phyloP scores from a whole-genome alignment of 2,329 filamentous ascomycete species.

The Penicillium glabrum region DNA sequence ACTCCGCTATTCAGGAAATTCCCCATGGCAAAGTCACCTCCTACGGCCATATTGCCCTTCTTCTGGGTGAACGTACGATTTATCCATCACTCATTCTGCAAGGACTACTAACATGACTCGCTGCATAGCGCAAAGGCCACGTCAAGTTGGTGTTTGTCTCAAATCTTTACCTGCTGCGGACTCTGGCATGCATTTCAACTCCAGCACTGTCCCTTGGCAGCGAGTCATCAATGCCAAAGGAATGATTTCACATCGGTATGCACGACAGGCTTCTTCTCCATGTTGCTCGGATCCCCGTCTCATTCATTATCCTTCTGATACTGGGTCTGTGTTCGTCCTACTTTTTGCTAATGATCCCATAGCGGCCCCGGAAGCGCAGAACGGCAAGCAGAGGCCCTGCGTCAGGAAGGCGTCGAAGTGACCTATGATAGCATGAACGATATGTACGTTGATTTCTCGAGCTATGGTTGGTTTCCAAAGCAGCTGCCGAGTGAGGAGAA shows the following conservation, averaged over 20 bases:
- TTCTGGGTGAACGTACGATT: constrained; percentile 60
- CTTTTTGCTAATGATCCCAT: background rate
- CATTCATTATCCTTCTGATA: background rate
- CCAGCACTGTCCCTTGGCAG: constrained; percentile 87
- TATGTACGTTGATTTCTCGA: constrained; percentile 42
- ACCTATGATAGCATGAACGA: constrained; percentile 45
- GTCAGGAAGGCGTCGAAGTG: constrained; percentile 44
- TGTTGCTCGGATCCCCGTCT: background rate
- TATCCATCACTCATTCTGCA: background rate
- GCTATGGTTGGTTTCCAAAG: constrained; percentile 52
- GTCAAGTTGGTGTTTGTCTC: constrained; percentile 87
- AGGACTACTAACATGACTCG: background rate
- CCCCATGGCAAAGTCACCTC: constrained; percentile 80
- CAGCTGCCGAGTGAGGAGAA: constrained; percentile 49
- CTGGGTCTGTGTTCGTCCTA: background rate
- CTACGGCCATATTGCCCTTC: constrained; percentile 71
- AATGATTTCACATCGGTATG: constrained; percentile 77
- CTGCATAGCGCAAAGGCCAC: constrained; percentile 63
- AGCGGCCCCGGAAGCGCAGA: constrained; percentile 45
- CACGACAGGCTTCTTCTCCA: background rate
- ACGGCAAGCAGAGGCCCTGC: constrained; percentile 43
- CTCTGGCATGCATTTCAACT: constrained; percentile 61
- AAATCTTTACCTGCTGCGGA: constrained; percentile 71
- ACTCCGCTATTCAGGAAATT: constrained; percentile 80
- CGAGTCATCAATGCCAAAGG: constrained; percentile 87